Base-by-base conservation (phyloP, 2,329 filamentous ascomycete genomes). In the Trichophyton rubrum region DNA sequence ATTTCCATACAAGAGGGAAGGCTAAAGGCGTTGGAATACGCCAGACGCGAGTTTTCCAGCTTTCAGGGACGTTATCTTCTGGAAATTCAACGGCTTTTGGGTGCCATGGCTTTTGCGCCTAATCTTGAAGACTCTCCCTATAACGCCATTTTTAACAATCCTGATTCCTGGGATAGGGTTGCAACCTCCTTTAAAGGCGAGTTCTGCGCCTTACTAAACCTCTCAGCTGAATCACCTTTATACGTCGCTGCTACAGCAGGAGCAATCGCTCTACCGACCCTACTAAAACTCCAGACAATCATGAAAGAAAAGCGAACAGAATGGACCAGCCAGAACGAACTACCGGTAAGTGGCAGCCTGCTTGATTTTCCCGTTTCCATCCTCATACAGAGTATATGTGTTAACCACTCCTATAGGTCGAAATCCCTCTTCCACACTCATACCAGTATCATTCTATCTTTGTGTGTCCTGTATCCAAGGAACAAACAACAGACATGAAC, bases 381-480 rank as follows among this genome's bases (percentile, higher is more conserved):
- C 6, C 4, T 41, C 53, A 40, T 57, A 6, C 33, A 13, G 9
- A 38, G 8, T 11, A 20, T 3, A 38, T 40, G 20, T 55, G 27
- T 62, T 60, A 61, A 51, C 15, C 56, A 51, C 24, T 61, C 33
- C 41, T 9, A n/a, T 60, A 82, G 79, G 82, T 86, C 49, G 85
- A 87, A 72, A 85, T 85, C 15, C 82, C 85, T 0, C 75, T 87
- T 3, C 85, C 85, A 2, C 80, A 80, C 1, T 78, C 79, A 4
- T 87, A 85, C 69, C 78, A 82, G 59, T 99, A 95, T 77, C 93
- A 99, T 73, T 88, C 88, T 60, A 96, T 99, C 70, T 99, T 99
- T 71, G 93, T 99, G 47, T 99, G 93, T 70, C 93, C 93, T 0
- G 93, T 99, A 3, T 91, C 87, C 68, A 97, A 97, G 73, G 93